Evolutionary conservation across 2,329 filamentous ascomycete genomes (phyloP), one percentile per base, ranked within the genome.

Genomic region (Cladosporium sp.): DNA sequence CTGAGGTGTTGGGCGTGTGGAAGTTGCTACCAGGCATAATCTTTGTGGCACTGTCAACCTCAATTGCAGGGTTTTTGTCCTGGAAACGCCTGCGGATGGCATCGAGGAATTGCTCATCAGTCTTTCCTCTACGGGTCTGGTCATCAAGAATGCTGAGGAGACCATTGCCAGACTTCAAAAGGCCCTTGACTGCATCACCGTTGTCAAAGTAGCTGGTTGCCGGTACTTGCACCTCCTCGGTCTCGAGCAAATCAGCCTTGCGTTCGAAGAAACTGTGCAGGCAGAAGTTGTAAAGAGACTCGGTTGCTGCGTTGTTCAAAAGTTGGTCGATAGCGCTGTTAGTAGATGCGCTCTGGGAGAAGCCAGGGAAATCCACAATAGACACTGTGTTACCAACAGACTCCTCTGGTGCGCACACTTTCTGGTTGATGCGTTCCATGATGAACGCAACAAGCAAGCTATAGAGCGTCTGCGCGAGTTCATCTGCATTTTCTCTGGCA

Each of bases 131-230:
- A 51, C 90, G 88, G 45, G 92, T 96, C 74, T 99, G 94, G 69
- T 99, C 94, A 70, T 99, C 94, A 0, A 99, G 80, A 63, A 99
- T 99, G 74, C 91, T 92, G 19, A 99, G 80, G 39, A 99, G 80
- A 45, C 94, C 94, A 68, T 97, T 97, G 25, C 92, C 91, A 59
- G 90, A 82, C 77, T 97, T 99, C 58, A 99, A 79, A 34, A 99
- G 81, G 12, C 92, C 93, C 68, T 89, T 91, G 61, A 97, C 92
- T 9, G 93, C 92, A 72, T 97, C 94, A 0, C 90, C 92, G 74
- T 97, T 99, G 75, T 99, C 94, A 67, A 97, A 99, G 74, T 97
- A 99, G 76, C 91, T 96, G 0, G 93, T 97, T 0, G 92, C 88
- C 2, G 92, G 84, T 2, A 99, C 90, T 34, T 82, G 86, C 37